Evolutionary conservation across 148 eudicot species (phyloP).

Genomic region (Pouteria glomerata): DNA sequence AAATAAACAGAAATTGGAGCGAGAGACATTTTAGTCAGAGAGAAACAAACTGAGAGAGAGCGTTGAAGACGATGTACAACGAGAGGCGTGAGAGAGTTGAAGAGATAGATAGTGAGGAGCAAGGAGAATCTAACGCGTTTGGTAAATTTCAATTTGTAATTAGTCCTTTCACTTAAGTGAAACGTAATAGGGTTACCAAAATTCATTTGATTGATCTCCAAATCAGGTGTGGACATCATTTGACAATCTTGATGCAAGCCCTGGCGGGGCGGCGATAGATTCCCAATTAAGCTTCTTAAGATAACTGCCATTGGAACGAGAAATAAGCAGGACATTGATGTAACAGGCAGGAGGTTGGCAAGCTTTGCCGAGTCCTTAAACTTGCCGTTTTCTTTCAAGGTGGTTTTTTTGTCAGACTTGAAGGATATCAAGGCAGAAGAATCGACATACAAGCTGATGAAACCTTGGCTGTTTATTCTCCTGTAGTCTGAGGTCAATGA

Average conservation of each 20-base stretch:
- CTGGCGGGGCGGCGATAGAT: conserved; percentile 6
- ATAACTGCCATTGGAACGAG: conserved; percentile 26
- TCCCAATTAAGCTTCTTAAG: conserved; percentile 20
- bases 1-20: too few relatives aligned
- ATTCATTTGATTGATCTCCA: conserved; percentile 32
- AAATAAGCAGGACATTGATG: conserved; percentile 2
- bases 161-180: too few relatives aligned
- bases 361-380: conserved; percentile 25
- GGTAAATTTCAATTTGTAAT: too few relatives aligned
- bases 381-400: conserved; percentile 24
- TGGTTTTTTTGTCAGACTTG: conserved; percentile 19
- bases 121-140: too few relatives aligned
- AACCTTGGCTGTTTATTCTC: conserved; percentile 15
- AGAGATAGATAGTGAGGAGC: too few relatives aligned
- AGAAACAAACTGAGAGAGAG: too few relatives aligned
- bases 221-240: conserved; percentile 21
- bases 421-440: conserved; percentile 7
- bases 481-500: conserved; percentile 13
- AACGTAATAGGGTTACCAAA: too few relatives aligned
- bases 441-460: conserved; percentile 19
- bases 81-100: too few relatives aligned
- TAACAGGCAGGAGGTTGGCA: conserved; percentile 17
- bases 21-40: too few relatives aligned
- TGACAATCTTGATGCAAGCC: conserved; percentile 25
- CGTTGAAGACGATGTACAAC: too few relatives aligned